Conservation (phyloP, 2,329 filamentous ascomycete species). For the Colletotrichum higginsianum region DNA sequence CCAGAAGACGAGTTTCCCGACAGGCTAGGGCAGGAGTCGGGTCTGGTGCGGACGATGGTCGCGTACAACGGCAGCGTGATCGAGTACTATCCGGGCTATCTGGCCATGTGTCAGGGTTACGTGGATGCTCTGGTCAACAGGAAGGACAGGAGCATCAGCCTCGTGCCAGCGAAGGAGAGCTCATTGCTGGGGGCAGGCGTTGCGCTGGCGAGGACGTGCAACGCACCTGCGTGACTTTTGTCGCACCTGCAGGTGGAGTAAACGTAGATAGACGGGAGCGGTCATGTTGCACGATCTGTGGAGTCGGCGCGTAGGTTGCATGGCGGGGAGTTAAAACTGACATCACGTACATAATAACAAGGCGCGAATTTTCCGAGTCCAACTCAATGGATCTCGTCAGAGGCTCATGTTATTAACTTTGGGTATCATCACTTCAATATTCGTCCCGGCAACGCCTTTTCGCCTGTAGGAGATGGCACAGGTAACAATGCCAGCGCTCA, state of each 20-base stretch:
- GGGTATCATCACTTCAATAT: slow-evolving; percentile 19
- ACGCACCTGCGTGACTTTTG: background rate
- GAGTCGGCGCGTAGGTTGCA: slow-evolving; percentile 1
- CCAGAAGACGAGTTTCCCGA: slow-evolving; percentile 45
- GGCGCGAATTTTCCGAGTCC: slow-evolving; percentile 3
- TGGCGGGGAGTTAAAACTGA: slow-evolving; percentile 11
- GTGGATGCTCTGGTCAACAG: slow-evolving; percentile 70
- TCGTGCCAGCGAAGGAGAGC: slow-evolving; percentile 81
- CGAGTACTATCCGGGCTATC: slow-evolving; percentile 82
- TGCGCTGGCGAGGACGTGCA: slow-evolving; percentile 64
- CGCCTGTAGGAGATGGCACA: background rate
- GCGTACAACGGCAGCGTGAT: slow-evolving; percentile 86
- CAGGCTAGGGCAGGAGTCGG: slow-evolving; percentile 66
- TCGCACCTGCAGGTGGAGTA: no score
- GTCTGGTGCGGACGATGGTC: slow-evolving; percentile 69
- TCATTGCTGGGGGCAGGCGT: slow-evolving; percentile 83
- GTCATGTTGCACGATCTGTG: background rate
- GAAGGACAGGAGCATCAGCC: slow-evolving; percentile 63
- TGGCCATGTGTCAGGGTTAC: slow-evolving; percentile 72
- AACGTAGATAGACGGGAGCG: background rate
- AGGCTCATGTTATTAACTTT: background rate
- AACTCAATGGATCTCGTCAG: background rate
- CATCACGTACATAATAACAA: slow-evolving; percentile 24
- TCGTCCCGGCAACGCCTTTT: slow-evolving; percentile 1
- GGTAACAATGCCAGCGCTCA: background rate